Evolutionary conservation across 176 grass and related monocot genomes (phyloP).

Genomic region (Musa beccarii): DNA sequence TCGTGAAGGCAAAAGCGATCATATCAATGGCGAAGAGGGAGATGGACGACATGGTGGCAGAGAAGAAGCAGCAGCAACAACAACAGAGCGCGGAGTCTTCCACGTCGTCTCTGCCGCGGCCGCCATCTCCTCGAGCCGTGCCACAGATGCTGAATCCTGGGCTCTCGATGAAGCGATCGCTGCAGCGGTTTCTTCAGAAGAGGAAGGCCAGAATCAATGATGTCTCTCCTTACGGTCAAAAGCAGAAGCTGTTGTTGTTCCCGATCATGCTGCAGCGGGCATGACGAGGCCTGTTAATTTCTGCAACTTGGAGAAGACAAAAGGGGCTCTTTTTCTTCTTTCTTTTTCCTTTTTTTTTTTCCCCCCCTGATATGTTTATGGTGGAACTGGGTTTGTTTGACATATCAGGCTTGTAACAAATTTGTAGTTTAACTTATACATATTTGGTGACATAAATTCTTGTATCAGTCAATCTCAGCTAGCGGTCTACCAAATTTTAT

Average conservation of each 20-base stretch:
- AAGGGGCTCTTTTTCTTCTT: too few relatives aligned
- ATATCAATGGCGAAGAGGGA: constrained; percentile 2
- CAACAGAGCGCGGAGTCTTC: too few relatives aligned
- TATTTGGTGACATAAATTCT: neutral
- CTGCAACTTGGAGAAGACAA: too few relatives aligned
- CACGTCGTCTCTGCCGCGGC: too few relatives aligned
- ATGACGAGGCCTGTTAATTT: neutral
- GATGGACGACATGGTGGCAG: neutral
- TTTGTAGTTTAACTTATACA: neutral
- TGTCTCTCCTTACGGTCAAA: constrained; percentile 1
- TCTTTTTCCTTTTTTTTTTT: neutral
- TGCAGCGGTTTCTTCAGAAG: neutral
- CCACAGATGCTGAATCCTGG: neutral
- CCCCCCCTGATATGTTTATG: neutral
- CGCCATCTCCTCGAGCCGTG: neutral
- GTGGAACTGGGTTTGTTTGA: neutral
- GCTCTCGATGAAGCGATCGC: constrained; percentile 1
- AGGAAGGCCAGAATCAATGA: neutral
- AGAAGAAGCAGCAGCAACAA: neutral
- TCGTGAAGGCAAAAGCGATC: neutral
- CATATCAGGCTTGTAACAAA: neutral
- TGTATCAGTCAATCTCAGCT: too few relatives aligned
- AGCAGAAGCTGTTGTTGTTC: neutral
- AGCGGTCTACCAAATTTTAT: too few relatives aligned
- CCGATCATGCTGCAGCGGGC: neutral